phyloP scores from a whole-genome alignment of 176 grass and related monocot genomes.

The Leersia perrieri region DNA sequence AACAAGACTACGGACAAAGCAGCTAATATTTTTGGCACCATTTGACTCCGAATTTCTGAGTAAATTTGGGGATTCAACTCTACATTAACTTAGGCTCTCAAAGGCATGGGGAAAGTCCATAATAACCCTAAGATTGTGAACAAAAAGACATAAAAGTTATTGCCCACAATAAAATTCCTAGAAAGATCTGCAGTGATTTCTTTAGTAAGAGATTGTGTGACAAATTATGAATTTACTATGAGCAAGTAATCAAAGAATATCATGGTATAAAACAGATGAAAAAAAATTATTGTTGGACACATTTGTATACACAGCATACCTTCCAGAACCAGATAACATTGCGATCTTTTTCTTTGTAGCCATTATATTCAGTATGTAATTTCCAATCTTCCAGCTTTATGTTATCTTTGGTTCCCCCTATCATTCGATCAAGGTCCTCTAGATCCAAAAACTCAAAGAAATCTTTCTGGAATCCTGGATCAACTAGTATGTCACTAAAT shows the following conservation, averaged over 20 bases:
- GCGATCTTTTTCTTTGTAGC: conserved; percentile 86
- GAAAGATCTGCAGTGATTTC: too few relatives aligned
- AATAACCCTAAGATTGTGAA: background rate
- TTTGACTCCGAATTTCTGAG: too few relatives aligned
- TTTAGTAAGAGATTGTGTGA: conserved; percentile 18
- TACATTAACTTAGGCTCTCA: too few relatives aligned
- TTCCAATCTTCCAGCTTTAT: conserved; percentile 92
- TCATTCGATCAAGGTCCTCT: conserved; percentile 80
- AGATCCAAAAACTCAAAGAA: conserved; percentile 88
- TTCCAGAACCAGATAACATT: conserved; percentile 91
- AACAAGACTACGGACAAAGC: background rate
- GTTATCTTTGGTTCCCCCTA: conserved; percentile 64
- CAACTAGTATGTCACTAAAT: conserved; percentile 82
- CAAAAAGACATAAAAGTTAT: background rate
- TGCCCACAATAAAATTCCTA: background rate
- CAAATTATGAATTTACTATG: conserved; percentile 2
- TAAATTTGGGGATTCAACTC: too few relatives aligned
- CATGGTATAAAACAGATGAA: background rate
- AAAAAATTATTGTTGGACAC: conserved; percentile 11
- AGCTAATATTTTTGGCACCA: background rate
- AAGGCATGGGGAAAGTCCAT: too few relatives aligned
- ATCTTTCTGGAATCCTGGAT: conserved; percentile 46
- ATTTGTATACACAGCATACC: conserved; percentile 46
- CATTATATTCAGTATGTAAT: conserved; percentile 90
- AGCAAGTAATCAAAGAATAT: conserved; percentile 8